These are phyloP conservation scores for Euptelea pleiosperma DNA, from an alignment of 164 flowering plant species.

Conservation along the genomic window DNA sequence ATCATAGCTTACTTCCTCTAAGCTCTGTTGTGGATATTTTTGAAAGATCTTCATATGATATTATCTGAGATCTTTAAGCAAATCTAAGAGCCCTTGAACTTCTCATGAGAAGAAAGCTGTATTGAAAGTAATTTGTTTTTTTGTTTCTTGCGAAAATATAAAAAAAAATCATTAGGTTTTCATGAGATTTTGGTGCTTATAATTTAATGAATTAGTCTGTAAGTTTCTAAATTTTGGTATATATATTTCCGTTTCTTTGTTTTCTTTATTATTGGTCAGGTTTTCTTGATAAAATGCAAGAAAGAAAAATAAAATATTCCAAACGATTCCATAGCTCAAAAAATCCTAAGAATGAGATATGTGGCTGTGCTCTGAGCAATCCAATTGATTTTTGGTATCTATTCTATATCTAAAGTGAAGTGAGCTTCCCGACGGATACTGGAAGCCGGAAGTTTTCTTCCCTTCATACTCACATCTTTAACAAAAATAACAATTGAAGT, in stretches of 20 bases:
- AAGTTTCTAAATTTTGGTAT: neutral
- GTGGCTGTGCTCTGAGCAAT: neutral
- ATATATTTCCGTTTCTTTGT: neutral
- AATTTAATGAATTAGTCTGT: neutral
- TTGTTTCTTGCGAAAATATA: neutral
- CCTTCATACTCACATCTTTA: too few relatives aligned
- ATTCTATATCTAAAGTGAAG: too few relatives aligned
- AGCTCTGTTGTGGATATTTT: neutral
- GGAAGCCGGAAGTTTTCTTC: too few relatives aligned
- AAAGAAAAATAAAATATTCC: neutral
- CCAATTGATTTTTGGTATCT: neutral
- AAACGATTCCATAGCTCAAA: neutral
- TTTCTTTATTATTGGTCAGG: neutral
- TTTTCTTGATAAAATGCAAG: neutral
- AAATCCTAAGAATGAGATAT: neutral
- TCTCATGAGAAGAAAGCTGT: neutral
- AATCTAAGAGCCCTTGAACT: neutral
- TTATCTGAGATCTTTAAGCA: neutral
- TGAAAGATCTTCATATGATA: neutral
- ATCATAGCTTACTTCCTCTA: conserved; percentile 13
- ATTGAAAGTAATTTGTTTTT: neutral
- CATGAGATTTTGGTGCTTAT: neutral
- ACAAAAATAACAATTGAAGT: too few relatives aligned
- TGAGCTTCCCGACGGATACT: too few relatives aligned
- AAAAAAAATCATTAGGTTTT: neutral